Evolutionary conservation across 352 stramenopile genomes (phyloP).

Genomic region (Aphanomyces astaci): DNA sequence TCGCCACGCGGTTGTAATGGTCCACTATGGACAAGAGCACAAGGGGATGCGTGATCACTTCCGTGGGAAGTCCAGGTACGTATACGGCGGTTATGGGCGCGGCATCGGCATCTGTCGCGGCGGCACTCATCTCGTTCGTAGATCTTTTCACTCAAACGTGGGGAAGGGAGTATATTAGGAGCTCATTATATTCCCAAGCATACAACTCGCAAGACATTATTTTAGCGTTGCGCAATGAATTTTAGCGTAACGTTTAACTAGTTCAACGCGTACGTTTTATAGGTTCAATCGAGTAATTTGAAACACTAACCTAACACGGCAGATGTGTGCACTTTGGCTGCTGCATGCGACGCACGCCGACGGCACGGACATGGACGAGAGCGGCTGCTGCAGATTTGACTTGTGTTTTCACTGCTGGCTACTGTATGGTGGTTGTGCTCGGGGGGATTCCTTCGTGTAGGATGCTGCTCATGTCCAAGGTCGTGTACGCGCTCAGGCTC

Average conservation of each 20-base stretch:
- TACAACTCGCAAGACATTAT: neutral
- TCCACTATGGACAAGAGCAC: conserved; percentile 98
- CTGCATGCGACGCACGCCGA: too few species aligned
- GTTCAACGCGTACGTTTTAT: too few species aligned
- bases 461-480: too few species aligned
- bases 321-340: too few species aligned
- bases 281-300: too few species aligned
- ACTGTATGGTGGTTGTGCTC: too few species aligned
- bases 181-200: neutral
- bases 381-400: too few species aligned
- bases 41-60: conserved; percentile 97
- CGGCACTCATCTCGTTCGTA: neutral
- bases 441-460: too few species aligned
- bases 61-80: conserved; percentile 45
- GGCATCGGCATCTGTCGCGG: neutral
- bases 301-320: too few species aligned
- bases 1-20: conserved; percentile 98
- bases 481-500: too few species aligned
- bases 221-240: neutral
- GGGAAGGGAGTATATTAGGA: neutral
- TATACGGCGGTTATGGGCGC: neutral
- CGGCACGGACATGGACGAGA: too few species aligned
- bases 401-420: too few species aligned
- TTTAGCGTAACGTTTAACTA: neutral
- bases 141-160: neutral